These are phyloP conservation scores for Arthrobotrys iridis DNA, from an alignment of 2,329 filamentous ascomycete genomes.

Conservation along the genomic window DNA sequence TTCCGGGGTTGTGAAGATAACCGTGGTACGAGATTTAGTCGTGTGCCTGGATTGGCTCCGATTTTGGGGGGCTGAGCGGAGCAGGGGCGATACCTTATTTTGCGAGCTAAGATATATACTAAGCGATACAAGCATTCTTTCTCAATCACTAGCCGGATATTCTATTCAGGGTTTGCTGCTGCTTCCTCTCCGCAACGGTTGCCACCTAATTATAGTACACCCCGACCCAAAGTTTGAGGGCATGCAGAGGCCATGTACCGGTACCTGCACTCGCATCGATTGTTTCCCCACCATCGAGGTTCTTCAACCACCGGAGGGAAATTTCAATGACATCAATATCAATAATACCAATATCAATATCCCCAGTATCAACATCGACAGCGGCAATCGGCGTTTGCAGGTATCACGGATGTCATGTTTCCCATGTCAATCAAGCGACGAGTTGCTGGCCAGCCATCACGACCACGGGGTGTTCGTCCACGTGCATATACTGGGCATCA, in stretches of 20 bases:
- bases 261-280: neutral
- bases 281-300: neutral
- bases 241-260: neutral
- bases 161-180: slow-evolving; percentile 10
- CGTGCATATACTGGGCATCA: too few species aligned
- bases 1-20: slow-evolving; percentile 1
- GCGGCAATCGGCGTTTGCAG: too few species aligned
- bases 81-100: slow-evolving; percentile 7
- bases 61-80: slow-evolving; percentile 6
- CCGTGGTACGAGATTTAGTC: neutral
- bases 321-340: slow-evolving; percentile 18
- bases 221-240: slow-evolving; percentile 9
- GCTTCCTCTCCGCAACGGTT: slow-evolving; percentile 3
- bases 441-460: too few species aligned
- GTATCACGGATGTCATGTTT: too few species aligned
- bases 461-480: too few species aligned
- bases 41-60: neutral
- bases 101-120: neutral
- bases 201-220: slow-evolving; percentile 21
- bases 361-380: neutral
- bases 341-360: neutral
- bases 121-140: neutral
- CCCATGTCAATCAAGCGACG: too few species aligned
- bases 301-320: neutral
- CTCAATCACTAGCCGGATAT: neutral